Conservation (phyloP, 2,329 filamentous ascomycete species). For the Paramyrothecium roridum region DNA sequence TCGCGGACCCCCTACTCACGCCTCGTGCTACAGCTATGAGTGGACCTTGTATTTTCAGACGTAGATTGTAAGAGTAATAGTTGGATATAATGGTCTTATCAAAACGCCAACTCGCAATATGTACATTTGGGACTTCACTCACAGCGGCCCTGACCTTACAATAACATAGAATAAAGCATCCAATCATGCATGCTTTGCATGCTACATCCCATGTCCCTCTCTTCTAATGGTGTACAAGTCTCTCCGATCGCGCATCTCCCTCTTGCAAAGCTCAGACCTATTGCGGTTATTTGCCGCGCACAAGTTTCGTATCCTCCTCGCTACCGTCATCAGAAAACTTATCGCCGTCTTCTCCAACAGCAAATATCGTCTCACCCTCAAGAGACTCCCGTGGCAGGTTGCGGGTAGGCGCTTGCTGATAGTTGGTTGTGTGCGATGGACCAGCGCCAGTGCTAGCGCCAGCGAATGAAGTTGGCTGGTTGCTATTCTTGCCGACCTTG, state of each 20-base stretch:
- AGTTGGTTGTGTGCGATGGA: constrained; percentile 6
- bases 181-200: not conserved
- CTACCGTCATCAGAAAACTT: constrained; percentile 75
- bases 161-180: not conserved
- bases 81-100: too few species aligned
- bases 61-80: too few species aligned
- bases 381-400: constrained; percentile 51
- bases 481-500: constrained; percentile 34
- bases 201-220: not conserved
- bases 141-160: not conserved
- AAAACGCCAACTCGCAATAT: not conserved
- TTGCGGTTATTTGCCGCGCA: constrained; percentile 35
- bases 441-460: constrained; percentile 16
- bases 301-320: constrained; percentile 54
- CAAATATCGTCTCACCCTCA: constrained; percentile 94
- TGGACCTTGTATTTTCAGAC: too few species aligned
- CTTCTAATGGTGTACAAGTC: constrained; percentile 1
- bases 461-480: constrained; percentile 14
- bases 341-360: constrained; percentile 80
- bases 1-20: too few species aligned
- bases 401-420: constrained; percentile 16
- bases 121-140: not conserved
- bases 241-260: not conserved
- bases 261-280: constrained; percentile 11
- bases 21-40: too few species aligned